A percentile compares a stretch with the other conserved stretches of the same genome.
Conservation (phyloP, 2,329 filamentous ascomycete species). For the Exophiala lecanii-corni region DNA sequence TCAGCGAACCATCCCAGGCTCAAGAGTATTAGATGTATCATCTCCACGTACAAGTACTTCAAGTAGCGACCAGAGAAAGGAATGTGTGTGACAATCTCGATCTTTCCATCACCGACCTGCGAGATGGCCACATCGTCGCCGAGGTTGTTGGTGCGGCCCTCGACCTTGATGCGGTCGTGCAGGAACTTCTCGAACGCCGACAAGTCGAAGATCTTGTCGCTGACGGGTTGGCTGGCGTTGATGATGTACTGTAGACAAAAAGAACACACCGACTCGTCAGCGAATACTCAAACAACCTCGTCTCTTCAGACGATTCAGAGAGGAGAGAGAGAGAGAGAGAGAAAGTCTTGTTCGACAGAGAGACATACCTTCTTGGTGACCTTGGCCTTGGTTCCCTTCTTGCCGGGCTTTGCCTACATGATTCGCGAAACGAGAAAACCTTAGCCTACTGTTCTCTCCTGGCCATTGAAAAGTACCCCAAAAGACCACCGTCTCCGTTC, state of each 20-base stretch:
- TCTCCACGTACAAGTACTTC: constrained; percentile 85
- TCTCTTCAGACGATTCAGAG: no score
- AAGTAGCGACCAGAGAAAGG: constrained; percentile 98
- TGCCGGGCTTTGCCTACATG: constrained; percentile 39
- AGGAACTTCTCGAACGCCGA: constrained; percentile 99
- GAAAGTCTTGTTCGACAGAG: no score
- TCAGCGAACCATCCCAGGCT: neutral
- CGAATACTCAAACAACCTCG: no score
- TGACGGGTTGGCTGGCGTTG: constrained; percentile 96
- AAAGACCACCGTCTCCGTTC: no score
- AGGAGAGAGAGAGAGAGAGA: no score
- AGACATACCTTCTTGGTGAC: constrained; percentile 44
- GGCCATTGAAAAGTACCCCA: constrained; percentile 1
- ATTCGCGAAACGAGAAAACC: constrained; percentile 47
- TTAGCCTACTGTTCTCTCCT: constrained; percentile 82
- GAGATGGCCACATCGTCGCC: constrained; percentile 87
- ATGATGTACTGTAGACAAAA: constrained; percentile 81
- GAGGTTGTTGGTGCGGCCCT: constrained; percentile 96
- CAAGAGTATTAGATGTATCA: neutral
- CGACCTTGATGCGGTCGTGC: constrained; percentile 99
- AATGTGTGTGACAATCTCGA: constrained; percentile 95
- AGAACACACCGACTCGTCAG: no score
- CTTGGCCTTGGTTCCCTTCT: constrained; percentile 37
- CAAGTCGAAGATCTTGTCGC: constrained; percentile 99
- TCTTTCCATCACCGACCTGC: constrained; percentile 91